Conservation (phyloP, 2,329 filamentous ascomycete species). For the Trichoderma arundinaceum region DNA sequence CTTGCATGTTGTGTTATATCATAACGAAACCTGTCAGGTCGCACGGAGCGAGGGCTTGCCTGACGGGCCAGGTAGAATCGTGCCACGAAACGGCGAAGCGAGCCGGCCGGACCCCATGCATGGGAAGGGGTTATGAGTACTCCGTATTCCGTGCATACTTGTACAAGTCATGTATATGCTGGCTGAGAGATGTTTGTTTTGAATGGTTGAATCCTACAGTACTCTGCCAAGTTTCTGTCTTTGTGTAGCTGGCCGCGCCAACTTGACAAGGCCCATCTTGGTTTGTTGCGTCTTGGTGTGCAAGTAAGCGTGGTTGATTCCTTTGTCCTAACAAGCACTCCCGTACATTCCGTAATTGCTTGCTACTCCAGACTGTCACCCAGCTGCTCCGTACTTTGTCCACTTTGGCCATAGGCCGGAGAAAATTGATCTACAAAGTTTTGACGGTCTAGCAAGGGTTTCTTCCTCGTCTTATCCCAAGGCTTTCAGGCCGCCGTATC, state of each 20-base stretch:
- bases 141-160: too few species aligned
- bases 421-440: constrained; percentile 17
- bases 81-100: constrained; percentile 10
- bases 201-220: not conserved
- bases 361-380: too few species aligned
- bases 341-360: too few species aligned
- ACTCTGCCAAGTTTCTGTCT: constrained; percentile 6
- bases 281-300: too few species aligned
- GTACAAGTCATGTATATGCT: not conserved
- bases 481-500: not conserved
- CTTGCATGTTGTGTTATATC: not conserved
- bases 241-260: not conserved
- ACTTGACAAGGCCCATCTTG: not conserved
- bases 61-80: not conserved
- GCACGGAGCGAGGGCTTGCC: constrained; percentile 3
- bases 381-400: not conserved
- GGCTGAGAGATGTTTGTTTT: not conserved
- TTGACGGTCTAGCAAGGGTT: not conserved
- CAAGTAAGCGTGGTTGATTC: not conserved
- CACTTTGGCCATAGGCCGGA: not conserved
- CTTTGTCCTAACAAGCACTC: too few species aligned
- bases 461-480: not conserved
- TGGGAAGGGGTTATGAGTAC: too few species aligned
- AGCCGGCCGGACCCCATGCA: not conserved
- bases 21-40: constrained; percentile 3